Evolutionary conservation across 768 basidiomycete species (phyloP), one percentile per base, ranked within the genome.

Genomic region (Pisolithus microcarpus): DNA sequence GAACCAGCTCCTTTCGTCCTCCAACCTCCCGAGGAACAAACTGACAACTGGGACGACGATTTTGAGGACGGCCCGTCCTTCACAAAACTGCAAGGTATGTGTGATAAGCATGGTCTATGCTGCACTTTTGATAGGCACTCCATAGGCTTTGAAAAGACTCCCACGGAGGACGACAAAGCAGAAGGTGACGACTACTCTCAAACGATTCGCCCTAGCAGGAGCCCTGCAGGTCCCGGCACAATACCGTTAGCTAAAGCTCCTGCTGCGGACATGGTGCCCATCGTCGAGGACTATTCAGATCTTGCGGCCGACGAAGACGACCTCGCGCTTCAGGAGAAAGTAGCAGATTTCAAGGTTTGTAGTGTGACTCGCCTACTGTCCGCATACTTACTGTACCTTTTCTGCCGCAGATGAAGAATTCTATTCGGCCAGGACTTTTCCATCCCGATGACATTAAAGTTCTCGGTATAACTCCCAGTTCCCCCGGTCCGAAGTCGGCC

Each of bases 21-120:
- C 21, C 84, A 82, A 52, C 77, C 80, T 21, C 86, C 85, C 16
- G 87, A 93, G 70, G 85, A 91, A 56, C 87, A 90, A 64, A 87
- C 85, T 1, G 93, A 96, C 64, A 95, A 93, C 56, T 99, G 96
- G 96, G 96, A 99, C 61, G 91, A 93, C 56, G 96, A 99, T 62
- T 99, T 99, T 57, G 91, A 93, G 63, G 91, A 91, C 57, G 91
- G 87, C 1, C 92, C 93, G 31, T 91, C 91, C 0, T 80, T 90
- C 48, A 81, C 85, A 7, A 95, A 93, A 66, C 66, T 94, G 28
- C 87, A 86, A 72, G 84, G 81, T 58, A 50, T 13, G 11, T 26
- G 18, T 30, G 15, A 24, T 44, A 2, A 39, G 23, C 40, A 8
- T 7, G 8, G 18, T 38, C 45, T 13, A 44, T 8, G 21, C n/a